A percentile compares a stretch with the other conserved stretches of the same genome.
These are phyloP conservation scores for Linum trigynum DNA, from an alignment of 345 rosid genomes.

Conservation along the genomic window DNA sequence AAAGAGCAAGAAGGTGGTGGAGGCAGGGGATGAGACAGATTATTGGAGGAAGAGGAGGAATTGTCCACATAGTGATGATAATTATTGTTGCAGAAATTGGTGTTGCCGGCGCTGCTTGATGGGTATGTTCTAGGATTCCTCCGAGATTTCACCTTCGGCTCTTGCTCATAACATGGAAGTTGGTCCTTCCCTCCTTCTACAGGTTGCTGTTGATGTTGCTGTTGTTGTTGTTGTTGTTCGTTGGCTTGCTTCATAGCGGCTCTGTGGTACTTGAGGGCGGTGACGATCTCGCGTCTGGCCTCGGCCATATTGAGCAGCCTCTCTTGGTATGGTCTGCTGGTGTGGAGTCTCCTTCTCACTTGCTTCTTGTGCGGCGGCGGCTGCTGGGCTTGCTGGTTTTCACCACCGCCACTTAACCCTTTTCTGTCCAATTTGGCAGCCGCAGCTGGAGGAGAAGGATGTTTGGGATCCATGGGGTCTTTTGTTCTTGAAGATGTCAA, in stretches of 20 bases:
- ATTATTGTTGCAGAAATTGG: constrained; percentile 16
- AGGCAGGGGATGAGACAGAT: constrained; percentile 20
- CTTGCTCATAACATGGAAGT: constrained; percentile 30
- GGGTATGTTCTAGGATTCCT: constrained; percentile 41
- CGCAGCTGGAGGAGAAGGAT: constrained; percentile 20
- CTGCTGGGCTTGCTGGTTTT: constrained; percentile 28
- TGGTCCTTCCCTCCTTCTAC: constrained; percentile 4
- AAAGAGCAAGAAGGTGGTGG: constrained; percentile 32
- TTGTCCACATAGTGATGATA: constrained; percentile 14
- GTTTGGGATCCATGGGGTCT: constrained; percentile 35
- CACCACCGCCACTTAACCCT: constrained; percentile 22
- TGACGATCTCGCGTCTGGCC: constrained; percentile 92
- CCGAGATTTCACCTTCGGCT: constrained; percentile 38
- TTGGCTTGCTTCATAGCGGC: constrained; percentile 38
- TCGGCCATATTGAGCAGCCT: constrained; percentile 97
- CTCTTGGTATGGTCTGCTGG: constrained; percentile 91
- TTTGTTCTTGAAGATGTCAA: constrained; percentile 54
- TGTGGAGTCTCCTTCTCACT: constrained; percentile 88
- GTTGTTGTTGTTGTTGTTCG: constrained; percentile 8
- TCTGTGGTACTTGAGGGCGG: constrained; percentile 57
- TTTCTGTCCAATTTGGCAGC: constrained; percentile 18
- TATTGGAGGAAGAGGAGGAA: constrained; percentile 19
- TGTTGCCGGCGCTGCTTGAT: constrained; percentile 19
- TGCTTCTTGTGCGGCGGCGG: constrained; percentile 73
- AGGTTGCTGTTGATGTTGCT: constrained; percentile 20